Base-by-base conservation (phyloP, 371 early-diverging fungal genomes). In the Actinomortierella wolfii region DNA sequence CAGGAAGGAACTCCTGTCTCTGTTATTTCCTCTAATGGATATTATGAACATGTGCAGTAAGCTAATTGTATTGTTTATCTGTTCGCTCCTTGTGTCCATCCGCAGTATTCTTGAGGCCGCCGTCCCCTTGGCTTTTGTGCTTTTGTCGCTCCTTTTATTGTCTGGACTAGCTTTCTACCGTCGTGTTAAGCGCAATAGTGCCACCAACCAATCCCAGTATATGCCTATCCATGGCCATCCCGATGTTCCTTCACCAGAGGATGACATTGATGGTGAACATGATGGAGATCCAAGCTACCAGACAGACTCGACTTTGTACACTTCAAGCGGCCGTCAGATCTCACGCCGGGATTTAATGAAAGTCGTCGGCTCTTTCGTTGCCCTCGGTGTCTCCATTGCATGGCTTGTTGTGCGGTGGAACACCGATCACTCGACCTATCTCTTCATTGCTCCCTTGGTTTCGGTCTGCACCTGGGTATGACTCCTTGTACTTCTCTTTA, bases 261-360 rank as follows among this genome's bases (percentile, higher is more conserved):
- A 51, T 1, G 62, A 61, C 25, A 34, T 66, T 2, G 73, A 73
- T 34, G 73, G 59, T 14, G 66, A 71, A 42, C 66, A 61, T 21
- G 29, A 26, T 56, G 44, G 54, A 40, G 57, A 56, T 52, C 47
- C 47, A 9, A 18, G 9, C 47, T 47, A 18, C 11, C 59, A 63
- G 25, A 28, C 57, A 4, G 56, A 46, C n/a, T 23, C 51, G n/a
- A 51, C 40, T 18, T 23, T 47, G 47, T 34, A 64, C 45, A 11
- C 54, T 3, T 3, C 54, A 2, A 54, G 57, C 14, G 73, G 73
- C 34, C 73, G 73, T 29, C 59, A 44, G 29, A 62, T 73, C 6
- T 62, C 73, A 51, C 39, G 56, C 28, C 66, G 73, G 40, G 73
- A 73, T 49, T 51, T 61, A 2, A n/a, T 65, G 29, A 73, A 73